A percentile compares a stretch with the other conserved stretches of the same genome.
Evolutionary conservation across 2,329 filamentous ascomycete species (phyloP).

Genomic region (Penicillium sp.): DNA sequence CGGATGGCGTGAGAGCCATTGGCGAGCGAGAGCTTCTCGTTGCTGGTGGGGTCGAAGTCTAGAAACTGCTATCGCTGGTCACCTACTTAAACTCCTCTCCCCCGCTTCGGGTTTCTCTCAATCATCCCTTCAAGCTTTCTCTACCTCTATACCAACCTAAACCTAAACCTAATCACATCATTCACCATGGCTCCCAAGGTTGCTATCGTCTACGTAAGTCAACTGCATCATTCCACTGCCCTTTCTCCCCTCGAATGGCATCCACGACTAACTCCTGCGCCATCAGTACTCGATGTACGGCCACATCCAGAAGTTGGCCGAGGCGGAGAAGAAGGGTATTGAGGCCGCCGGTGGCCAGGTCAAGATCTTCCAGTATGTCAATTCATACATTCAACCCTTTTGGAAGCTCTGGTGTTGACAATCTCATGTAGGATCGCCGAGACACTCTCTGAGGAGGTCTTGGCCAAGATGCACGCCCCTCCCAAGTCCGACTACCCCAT

Average conservation of each 20-base stretch:
- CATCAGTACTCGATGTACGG: constrained; percentile 88
- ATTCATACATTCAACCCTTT: background rate
- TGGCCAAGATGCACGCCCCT: constrained; percentile 88
- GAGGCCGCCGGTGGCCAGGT: constrained; percentile 79
- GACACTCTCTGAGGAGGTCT: constrained; percentile 81
- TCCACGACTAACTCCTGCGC: background rate
- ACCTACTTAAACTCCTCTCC: constrained; percentile 11
- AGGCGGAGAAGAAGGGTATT: constrained; percentile 89
- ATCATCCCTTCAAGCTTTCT: constrained; percentile 1
- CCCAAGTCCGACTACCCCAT: constrained; percentile 70
- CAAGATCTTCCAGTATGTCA: constrained; percentile 75
- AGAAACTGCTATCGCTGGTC: constrained; percentile 1
- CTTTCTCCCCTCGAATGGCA: background rate
- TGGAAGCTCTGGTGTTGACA: constrained; percentile 11
- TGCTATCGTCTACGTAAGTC: constrained; percentile 82
- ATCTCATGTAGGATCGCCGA: constrained; percentile 65
- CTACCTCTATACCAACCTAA: background rate
- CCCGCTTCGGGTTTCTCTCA: background rate
- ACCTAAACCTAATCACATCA: constrained; percentile 8
- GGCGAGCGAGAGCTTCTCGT: background rate
- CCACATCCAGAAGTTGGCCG: constrained; percentile 79
- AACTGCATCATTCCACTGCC: constrained; percentile 14
- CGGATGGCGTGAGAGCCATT: background rate
- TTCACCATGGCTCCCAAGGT: constrained; percentile 82
- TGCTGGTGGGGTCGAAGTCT: background rate